Conservation (phyloP, 2,329 filamentous ascomycete species). For the Talaromyces albobiverticillius region DNA sequence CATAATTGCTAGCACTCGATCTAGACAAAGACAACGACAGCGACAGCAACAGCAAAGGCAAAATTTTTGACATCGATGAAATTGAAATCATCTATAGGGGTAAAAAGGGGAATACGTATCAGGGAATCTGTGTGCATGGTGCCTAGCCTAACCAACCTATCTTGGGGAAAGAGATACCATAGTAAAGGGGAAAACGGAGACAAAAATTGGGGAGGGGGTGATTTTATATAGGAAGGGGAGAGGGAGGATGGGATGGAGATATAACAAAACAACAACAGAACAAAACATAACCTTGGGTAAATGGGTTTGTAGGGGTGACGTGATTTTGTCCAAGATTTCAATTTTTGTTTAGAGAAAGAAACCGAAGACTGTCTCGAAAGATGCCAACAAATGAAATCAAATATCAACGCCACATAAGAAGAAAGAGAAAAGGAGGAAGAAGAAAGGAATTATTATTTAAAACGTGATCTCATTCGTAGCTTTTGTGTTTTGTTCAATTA, state of each 20-base stretch:
- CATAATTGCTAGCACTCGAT: background rate
- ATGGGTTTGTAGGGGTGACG: too few relatives aligned
- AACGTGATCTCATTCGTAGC: background rate
- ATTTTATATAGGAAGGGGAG: too few relatives aligned
- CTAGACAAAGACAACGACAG: background rate
- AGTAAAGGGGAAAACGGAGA: background rate
- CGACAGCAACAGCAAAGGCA: too few relatives aligned
- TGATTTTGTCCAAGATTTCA: background rate
- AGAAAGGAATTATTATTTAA: constrained; percentile 1
- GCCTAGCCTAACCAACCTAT: background rate
- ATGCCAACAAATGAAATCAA: constrained; percentile 2
- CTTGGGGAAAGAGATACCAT: background rate
- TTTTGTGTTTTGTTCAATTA: constrained; percentile 4
- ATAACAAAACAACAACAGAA: too few relatives aligned
- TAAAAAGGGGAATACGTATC: background rate
- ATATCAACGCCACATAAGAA: background rate
- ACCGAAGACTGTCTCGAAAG: too few relatives aligned
- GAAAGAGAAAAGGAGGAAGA: background rate
- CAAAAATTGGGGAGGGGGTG: too few relatives aligned
- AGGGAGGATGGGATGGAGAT: too few relatives aligned
- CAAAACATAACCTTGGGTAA: too few relatives aligned
- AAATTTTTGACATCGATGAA: too few relatives aligned
- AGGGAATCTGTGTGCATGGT: constrained; percentile 4
- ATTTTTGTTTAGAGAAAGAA: background rate
- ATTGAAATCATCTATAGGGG: too few relatives aligned